Conservation (phyloP, 768 basidiomycete genomes). For the Russula abietina region DNA sequence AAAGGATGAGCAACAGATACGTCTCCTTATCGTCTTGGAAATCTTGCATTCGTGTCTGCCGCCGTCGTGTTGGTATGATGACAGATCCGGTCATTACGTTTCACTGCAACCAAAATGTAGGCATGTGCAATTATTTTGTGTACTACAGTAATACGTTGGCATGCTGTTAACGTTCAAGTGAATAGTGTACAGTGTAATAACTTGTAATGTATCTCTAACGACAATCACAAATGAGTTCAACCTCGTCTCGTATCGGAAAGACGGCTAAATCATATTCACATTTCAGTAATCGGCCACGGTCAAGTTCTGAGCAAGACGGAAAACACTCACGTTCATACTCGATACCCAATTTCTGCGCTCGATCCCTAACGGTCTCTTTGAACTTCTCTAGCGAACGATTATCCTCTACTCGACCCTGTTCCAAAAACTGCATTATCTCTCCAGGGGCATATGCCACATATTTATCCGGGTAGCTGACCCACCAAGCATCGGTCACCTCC, state of each 20-base stretch:
- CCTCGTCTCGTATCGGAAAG: conserved; percentile 11
- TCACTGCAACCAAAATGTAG: background rate
- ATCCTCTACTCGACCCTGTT: conserved; percentile 12
- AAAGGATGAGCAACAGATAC: conserved; percentile 71
- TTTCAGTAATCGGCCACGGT: background rate
- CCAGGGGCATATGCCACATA: conserved; percentile 9
- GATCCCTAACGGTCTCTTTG: background rate
- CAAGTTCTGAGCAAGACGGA: background rate
- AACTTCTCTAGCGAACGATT: background rate
- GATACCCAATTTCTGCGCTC: background rate
- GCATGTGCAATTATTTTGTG: background rate
- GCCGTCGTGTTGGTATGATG: too few relatives aligned
- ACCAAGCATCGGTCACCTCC: conserved; percentile 16
- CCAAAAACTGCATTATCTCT: conserved; percentile 13
- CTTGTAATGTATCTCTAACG: conserved; percentile 3
- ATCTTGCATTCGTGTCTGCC: background rate
- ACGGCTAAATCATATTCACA: background rate
- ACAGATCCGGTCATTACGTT: background rate
- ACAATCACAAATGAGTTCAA: conserved; percentile 18
- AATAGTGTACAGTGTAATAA: background rate
- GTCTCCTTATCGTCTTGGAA: conserved; percentile 43
- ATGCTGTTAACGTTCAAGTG: background rate
- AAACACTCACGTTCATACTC: conserved; percentile 15
- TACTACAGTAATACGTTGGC: too few relatives aligned
- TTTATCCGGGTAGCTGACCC: conserved; percentile 16